Conservation (phyloP, 257 asterid species). For the Primulina eburnea region DNA sequence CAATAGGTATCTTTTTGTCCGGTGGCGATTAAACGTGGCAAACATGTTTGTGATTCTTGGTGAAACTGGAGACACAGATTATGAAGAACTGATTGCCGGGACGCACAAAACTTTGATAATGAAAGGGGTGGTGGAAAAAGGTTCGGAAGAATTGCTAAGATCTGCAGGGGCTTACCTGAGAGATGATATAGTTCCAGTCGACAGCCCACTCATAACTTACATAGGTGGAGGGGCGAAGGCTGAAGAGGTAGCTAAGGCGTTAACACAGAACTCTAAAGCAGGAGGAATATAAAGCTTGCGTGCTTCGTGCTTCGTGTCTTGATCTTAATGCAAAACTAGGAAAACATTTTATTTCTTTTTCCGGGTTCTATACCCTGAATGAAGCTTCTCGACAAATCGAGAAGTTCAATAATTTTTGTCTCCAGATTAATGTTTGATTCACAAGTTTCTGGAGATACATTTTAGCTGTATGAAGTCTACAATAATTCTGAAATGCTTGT, state of each 20-base stretch:
- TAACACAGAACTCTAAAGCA: conserved; percentile 51
- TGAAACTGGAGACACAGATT: conserved; percentile 85
- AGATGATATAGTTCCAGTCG: conserved; percentile 71
- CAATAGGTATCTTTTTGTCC: conserved; percentile 72
- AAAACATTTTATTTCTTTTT: too few species aligned
- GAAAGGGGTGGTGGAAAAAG: conserved; percentile 57
- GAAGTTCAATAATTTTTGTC: neutral
- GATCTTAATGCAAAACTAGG: neutral
- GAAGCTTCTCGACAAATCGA: neutral
- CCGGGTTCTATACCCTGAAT: neutral
- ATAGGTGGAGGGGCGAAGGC: conserved; percentile 39
- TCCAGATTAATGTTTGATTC: neutral
- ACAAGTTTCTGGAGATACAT: neutral
- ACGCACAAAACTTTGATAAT: conserved; percentile 68
- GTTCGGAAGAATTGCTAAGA: conserved; percentile 75
- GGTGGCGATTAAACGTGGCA: conserved; percentile 77
- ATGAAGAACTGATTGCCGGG: conserved; percentile 73
- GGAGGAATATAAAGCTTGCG: conserved; percentile 39
- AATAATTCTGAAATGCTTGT: too few species aligned
- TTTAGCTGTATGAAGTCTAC: neutral
- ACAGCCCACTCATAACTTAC: conserved; percentile 52
- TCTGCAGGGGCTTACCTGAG: conserved; percentile 63
- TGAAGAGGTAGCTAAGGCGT: conserved; percentile 47
- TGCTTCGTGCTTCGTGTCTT: neutral
- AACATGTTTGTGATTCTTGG: conserved; percentile 81